Evolutionary conservation across 2,329 filamentous ascomycete genomes (phyloP).

Genomic region (Cladophialophora bantiana): DNA sequence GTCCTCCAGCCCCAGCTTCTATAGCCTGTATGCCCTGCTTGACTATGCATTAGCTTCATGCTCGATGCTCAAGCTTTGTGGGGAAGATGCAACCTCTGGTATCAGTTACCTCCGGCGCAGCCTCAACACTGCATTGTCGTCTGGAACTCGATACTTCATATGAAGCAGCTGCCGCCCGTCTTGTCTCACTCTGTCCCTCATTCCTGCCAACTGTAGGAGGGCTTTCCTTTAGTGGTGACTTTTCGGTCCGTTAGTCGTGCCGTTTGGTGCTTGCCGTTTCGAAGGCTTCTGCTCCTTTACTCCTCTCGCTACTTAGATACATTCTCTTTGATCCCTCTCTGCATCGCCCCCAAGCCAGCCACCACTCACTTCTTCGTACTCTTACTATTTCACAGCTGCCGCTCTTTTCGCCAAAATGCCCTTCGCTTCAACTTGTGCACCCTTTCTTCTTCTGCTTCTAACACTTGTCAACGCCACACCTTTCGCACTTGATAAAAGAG

Average conservation of each 20-base stretch:
- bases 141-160: slow-evolving; percentile 15
- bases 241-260: not conserved
- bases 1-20: slow-evolving; percentile 1
- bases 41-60: slow-evolving; percentile 18
- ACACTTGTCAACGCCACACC: slow-evolving; percentile 13
- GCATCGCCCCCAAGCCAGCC: not conserved
- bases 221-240: not conserved
- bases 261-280: not conserved
- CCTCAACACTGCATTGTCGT: not conserved
- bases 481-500: slow-evolving; percentile 22
- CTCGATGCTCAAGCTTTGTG: slow-evolving; percentile 7
- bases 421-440: not conserved
- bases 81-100: slow-evolving; percentile 7
- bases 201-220: not conserved
- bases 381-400: not conserved
- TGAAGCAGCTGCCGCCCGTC: slow-evolving; percentile 24
- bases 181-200: not conserved
- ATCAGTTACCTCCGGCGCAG: not conserved
- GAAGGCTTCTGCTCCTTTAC: slow-evolving; percentile 14
- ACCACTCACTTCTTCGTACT: not conserved
- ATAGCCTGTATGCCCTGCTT: slow-evolving; percentile 6
- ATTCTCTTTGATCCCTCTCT: not conserved
- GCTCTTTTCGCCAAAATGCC: slow-evolving; percentile 17
- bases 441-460: slow-evolving; percentile 1
- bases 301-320: not conserved